phyloP scores from a whole-genome alignment of 208 protist species.

The Trypanosomatidae sp. region DNA sequence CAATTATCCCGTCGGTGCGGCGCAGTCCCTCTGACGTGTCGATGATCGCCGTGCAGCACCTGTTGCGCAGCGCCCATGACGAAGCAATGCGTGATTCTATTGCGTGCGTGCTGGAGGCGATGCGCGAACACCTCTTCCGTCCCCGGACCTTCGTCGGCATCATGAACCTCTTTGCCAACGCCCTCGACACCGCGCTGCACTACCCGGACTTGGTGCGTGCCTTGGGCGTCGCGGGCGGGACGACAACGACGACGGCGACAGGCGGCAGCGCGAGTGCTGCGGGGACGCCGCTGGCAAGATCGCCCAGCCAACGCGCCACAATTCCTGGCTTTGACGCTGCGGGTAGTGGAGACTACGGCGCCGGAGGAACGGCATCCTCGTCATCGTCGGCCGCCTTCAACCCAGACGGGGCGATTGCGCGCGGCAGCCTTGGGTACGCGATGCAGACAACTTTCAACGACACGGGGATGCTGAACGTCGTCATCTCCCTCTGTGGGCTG shows the following conservation, averaged over 20 bases:
- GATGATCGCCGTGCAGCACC: conserved; percentile 37
- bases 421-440: conserved; percentile 27
- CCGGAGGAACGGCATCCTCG: too few relatives aligned
- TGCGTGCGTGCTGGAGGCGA: conserved; percentile 39
- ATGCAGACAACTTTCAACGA: conserved; percentile 67
- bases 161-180: conserved; percentile 68
- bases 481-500: conserved; percentile 45
- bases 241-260: too few relatives aligned
- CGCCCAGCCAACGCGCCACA: too few relatives aligned
- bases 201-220: conserved; percentile 22
- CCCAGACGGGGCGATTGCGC: conserved; percentile 5
- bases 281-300: too few relatives aligned
- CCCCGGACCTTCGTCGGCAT: conserved; percentile 66
- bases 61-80: conserved; percentile 32
- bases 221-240: too few relatives aligned
- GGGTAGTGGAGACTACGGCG: too few relatives aligned
- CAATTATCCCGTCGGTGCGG: conserved; percentile 41
- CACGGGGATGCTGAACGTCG: conserved; percentile 54
- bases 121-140: conserved; percentile 47
- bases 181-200: conserved; percentile 48
- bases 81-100: conserved; percentile 38
- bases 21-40: conserved; percentile 29
- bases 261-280: not conserved
- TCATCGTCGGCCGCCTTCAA: too few relatives aligned
- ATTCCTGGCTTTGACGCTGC: too few relatives aligned